Conservation (phyloP, 2,329 filamentous ascomycete genomes). For the Aspergillus felis region DNA sequence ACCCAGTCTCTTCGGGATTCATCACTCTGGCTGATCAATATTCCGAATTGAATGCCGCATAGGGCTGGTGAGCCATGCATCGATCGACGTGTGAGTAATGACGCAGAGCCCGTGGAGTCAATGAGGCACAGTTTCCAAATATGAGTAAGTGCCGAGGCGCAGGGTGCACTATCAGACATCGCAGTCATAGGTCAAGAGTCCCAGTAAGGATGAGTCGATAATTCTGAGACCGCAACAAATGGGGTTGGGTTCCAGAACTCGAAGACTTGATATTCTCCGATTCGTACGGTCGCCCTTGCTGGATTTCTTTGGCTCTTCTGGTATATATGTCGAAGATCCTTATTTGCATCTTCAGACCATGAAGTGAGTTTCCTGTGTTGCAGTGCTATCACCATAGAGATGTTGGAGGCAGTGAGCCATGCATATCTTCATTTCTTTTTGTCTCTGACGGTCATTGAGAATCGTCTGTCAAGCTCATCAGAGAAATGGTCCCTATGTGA, state of each 20-base stretch:
- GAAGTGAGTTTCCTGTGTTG: background rate
- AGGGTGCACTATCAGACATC: background rate
- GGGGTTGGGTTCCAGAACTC: conserved; percentile 5
- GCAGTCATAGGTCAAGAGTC: background rate
- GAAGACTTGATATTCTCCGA: background rate
- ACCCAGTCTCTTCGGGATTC: background rate
- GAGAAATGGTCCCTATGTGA: background rate
- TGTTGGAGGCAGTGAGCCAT: background rate
- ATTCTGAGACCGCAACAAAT: conserved; percentile 13
- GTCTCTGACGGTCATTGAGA: background rate
- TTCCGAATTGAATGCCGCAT: background rate
- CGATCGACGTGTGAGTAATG: background rate
- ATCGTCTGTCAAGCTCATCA: too few relatives aligned
- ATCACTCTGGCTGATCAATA: background rate
- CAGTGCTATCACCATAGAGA: background rate
- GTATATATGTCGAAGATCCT: background rate
- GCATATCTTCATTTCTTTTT: background rate
- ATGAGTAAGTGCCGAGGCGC: background rate
- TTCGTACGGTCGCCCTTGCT: background rate
- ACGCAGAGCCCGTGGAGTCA: background rate
- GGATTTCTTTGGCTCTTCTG: background rate
- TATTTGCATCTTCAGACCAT: background rate
- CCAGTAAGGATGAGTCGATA: conserved; percentile 2
- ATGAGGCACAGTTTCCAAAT: background rate
- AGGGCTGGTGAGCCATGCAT: background rate